Base-by-base conservation (phyloP, 2,329 filamentous ascomycete species). In the Alternaria sp. region DNA sequence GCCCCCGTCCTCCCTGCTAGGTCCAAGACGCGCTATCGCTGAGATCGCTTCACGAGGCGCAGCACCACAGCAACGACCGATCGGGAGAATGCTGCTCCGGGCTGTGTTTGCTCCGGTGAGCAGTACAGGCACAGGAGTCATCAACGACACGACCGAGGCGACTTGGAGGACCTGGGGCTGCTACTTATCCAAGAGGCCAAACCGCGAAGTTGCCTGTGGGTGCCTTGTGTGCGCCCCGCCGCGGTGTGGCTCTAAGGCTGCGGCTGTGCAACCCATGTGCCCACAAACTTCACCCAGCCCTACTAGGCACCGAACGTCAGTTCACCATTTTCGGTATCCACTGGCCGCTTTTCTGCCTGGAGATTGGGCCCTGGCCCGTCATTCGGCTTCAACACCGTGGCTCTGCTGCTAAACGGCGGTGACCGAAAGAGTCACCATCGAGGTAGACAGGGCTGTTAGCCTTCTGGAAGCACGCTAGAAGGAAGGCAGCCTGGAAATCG, bases 61-160 rank as follows among this genome's bases (percentile, higher is more conserved):
- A 75, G 73, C 69, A 63, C 17, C n/a, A 30, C 47, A 28, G 36
- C 25, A 26, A 57, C 61, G 58, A 65, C 64, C 59, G 56, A 62
- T 49, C 55, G 62, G 60, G 55, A 56, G 61, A 63, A 68, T 63
- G 66, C 66, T 66, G 60, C 56, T n/a, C 44, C 49, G 68, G 73
- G 75, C 74, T 77, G 74, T 75, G 74, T 66, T 45, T 62, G 23
- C 57, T 59, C 72, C 74, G 74, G 74, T 77, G 66, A 75, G 61
- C 50, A 63, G 66, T 43, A 62, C 65, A 54, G 43, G 62, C 63
- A 66, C 32, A 45, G 54, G 61, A 73, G 67, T 73, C 70, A 69
- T 65, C 57, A 44, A 58, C 59, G 45, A 58, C 61, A 65, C 59
- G 51, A 62, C 55, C 25, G 57, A 63, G 26, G 54, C 62, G 36